Conservation (phyloP, 2,329 filamentous ascomycete species). For the Fusarium goolgardi region DNA sequence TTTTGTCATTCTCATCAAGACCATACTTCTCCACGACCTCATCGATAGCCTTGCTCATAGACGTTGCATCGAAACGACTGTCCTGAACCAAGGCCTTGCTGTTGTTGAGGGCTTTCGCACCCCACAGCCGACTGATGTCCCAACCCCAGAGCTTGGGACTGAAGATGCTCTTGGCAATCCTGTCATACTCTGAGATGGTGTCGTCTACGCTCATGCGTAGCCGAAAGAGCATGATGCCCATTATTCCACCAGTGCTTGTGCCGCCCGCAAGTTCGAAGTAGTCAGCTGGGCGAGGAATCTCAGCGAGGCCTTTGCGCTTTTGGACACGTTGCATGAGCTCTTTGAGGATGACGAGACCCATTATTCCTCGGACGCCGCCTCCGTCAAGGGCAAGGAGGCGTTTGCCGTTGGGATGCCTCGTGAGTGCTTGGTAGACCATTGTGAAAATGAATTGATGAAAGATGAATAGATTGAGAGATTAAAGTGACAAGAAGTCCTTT, state of each 20-base stretch:
- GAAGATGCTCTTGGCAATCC: slow-evolving; percentile 29
- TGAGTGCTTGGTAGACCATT: slow-evolving; percentile 9
- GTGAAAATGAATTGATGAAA: neutral
- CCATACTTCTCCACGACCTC: slow-evolving; percentile 28
- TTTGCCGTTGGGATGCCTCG: slow-evolving; percentile 5
- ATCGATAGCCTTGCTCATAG: slow-evolving; percentile 29
- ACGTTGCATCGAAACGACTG: slow-evolving; percentile 30
- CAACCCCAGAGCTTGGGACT: slow-evolving; percentile 32
- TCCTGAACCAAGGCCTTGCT: slow-evolving; percentile 29
- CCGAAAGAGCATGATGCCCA: slow-evolving; percentile 38
- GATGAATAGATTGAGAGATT: neutral
- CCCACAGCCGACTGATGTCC: slow-evolving; percentile 26
- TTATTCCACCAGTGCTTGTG: slow-evolving; percentile 37
- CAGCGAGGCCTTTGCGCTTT: neutral
- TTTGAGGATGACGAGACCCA: slow-evolving; percentile 20
- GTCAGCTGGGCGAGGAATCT: slow-evolving; percentile 13
- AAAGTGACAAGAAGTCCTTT: rapidly evolving
- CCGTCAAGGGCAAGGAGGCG: slow-evolving; percentile 11
- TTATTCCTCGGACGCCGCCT: slow-evolving; percentile 16
- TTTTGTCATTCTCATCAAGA: slow-evolving; percentile 30
- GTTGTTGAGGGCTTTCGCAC: slow-evolving; percentile 14
- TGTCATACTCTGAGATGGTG: slow-evolving; percentile 34
- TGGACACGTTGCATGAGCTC: slow-evolving; percentile 16
- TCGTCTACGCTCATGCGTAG: slow-evolving; percentile 36
- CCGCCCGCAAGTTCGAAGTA: slow-evolving; percentile 39